These are phyloP conservation scores for Microcos paniculata DNA, from an alignment of 345 rosid genomes.

Conservation along the genomic window DNA sequence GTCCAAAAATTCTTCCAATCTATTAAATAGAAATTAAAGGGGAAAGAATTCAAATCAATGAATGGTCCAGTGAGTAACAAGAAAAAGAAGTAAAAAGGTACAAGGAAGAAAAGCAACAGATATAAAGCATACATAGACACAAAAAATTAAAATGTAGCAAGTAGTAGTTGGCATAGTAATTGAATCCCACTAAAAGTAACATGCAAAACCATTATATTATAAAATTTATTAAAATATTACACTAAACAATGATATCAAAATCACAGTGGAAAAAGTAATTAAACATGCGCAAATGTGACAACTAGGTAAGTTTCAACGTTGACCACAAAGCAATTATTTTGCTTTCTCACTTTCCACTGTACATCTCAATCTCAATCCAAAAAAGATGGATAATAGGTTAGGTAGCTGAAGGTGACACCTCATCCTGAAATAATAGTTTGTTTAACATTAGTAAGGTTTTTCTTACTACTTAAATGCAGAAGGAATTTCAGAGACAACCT, in stretches of 20 bases:
- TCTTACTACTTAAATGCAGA: background rate
- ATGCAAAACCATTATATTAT: background rate
- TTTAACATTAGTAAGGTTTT: background rate
- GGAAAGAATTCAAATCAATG: background rate
- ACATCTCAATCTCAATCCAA: background rate
- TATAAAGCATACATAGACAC: background rate
- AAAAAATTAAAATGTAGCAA: background rate
- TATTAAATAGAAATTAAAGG: slow-evolving; percentile 25
- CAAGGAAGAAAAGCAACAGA: background rate
- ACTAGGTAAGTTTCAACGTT: background rate
- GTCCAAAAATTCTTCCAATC: slow-evolving; percentile 70
- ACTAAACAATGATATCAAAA: background rate
- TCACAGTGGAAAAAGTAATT: background rate
- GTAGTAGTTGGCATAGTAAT: background rate
- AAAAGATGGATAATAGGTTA: background rate
- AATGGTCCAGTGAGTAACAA: background rate
- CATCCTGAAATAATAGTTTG: background rate
- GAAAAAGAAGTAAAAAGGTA: background rate
- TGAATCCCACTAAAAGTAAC: background rate
- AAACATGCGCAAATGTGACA: background rate
- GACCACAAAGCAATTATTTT: background rate
- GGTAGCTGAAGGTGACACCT: background rate
- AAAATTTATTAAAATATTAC: background rate
- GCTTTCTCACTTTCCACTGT: background rate
- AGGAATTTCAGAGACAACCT: background rate